Base-by-base conservation (phyloP, 495 filamentous ascomycete species). In the Entonaema liquescens region DNA sequence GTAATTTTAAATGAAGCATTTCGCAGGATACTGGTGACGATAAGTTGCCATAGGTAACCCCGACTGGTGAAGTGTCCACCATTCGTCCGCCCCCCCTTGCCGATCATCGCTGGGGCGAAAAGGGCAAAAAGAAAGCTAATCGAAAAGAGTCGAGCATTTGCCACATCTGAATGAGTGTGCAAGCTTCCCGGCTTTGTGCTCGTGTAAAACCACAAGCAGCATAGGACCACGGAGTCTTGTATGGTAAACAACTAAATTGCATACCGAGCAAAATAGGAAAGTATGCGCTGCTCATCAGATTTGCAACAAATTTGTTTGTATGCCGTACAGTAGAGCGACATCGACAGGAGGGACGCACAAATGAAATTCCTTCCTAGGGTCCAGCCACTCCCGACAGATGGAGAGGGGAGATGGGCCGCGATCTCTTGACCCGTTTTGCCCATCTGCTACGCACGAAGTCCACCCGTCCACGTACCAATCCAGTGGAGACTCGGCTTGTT, bases 401-500 rank as follows among this genome's bases (percentile, higher is more conserved):
- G 52, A 63, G 53, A 53, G 29, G 58, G 52, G 58, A 33, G 26
- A 55, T 54, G 49, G 35, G 38, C 52, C 59, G 49, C 50, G 33
- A 67, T 59, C 53, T 44, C 38, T 57, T 40, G 29, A 19, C 54
- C 54, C 56, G 12, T 67, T 59, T 59, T 59, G 52, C 49, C 59
- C 58, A 31, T 65, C 49, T 64, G 56, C n/a, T 57, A 53, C 52
- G 55, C 44, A 53, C 57, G 13, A 62, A 58, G 62, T 65, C 59
- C 62, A 12, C 21, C 12, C 29, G 57, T 59, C 35, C 47, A 63
- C 64, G 63, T 59, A 68, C 70, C 52, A 64, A 52, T 52, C 26
- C n/a, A 21, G 70, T 69, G 65, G 65, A 7, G 65, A 57, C 50
- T 55, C 70, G 61, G 58, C 65, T 68, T 44, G 70, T 55, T 73